Evolutionary conservation across 495 filamentous ascomycete species (phyloP).

Genomic region (Aspergillus nidulans): DNA sequence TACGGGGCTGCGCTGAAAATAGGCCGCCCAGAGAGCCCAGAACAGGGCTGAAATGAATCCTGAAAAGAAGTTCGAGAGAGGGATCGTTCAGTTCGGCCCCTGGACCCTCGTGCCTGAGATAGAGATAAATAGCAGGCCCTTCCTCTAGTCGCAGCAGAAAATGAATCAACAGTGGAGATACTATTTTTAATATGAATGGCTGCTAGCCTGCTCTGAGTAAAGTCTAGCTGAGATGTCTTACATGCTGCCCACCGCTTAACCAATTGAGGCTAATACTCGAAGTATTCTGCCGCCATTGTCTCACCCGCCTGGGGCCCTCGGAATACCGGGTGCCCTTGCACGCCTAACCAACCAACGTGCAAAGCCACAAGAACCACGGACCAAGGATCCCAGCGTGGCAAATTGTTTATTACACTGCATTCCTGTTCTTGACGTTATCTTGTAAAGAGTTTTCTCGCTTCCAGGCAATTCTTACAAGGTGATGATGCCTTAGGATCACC

Average conservation of each 20-base stretch:
- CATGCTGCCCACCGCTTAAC: not conserved
- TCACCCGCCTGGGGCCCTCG: not conserved
- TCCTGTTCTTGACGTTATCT: not conserved
- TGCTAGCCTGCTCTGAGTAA: slow-evolving; percentile 5
- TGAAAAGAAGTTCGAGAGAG: not conserved
- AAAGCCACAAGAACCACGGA: not conserved
- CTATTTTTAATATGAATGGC: slow-evolving; percentile 13
- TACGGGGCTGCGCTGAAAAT: not conserved
- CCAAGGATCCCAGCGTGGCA: not conserved
- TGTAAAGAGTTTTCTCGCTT: not conserved
- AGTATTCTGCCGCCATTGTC: not conserved
- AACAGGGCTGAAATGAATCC: not conserved
- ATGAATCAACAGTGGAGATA: slow-evolving; percentile 4
- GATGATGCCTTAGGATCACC: not conserved
- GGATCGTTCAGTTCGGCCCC: not conserved
- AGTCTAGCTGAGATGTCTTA: slow-evolving; percentile 1
- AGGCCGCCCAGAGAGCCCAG: not conserved
- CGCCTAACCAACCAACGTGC: not conserved
- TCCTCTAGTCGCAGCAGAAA: not conserved
- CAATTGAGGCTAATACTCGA: not conserved
- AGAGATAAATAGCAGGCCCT: not conserved
- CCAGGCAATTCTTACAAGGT: not conserved
- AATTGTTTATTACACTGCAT: not conserved
- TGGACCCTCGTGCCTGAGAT: not conserved
- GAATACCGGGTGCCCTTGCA: not conserved